phyloP scores from a whole-genome alignment of 768 basidiomycete genomes.

The Ramaria sp. region DNA sequence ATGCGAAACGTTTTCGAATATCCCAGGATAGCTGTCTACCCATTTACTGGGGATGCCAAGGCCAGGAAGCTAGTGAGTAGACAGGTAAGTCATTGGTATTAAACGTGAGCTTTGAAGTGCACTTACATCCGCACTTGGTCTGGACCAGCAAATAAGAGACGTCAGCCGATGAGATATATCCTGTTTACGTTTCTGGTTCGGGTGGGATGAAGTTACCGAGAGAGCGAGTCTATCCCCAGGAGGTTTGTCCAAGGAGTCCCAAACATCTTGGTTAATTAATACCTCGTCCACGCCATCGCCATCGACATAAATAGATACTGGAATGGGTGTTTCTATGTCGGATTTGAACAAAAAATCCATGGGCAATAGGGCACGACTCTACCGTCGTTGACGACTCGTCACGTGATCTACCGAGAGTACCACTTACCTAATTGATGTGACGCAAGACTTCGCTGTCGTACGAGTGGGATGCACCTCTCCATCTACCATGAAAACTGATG shows the following conservation, averaged over 20 bases:
- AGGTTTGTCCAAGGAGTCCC: background rate
- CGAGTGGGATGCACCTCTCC: background rate
- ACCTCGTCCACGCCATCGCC: background rate
- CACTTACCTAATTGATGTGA: background rate
- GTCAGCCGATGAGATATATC: background rate
- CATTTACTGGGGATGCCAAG: conserved; percentile 4
- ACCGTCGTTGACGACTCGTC: too few relatives aligned
- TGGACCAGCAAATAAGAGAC: conserved; percentile 4
- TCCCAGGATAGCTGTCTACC: background rate
- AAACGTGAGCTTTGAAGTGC: background rate
- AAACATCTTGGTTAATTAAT: conserved; percentile 2
- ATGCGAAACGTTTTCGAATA: background rate
- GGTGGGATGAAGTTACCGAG: background rate
- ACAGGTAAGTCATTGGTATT: background rate
- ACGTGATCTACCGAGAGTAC: background rate
- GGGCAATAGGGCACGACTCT: background rate
- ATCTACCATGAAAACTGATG: background rate
- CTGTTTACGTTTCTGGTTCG: background rate
- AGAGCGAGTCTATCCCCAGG: background rate
- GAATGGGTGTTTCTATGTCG: background rate
- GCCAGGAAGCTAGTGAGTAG: background rate
- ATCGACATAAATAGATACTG: conserved; percentile 3
- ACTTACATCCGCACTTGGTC: conserved; percentile 2
- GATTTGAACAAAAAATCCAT: conserved; percentile 4
- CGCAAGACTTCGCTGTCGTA: background rate